Base-by-base conservation (phyloP, 257 asterid genomes). In the Nicotiana paniculata region DNA sequence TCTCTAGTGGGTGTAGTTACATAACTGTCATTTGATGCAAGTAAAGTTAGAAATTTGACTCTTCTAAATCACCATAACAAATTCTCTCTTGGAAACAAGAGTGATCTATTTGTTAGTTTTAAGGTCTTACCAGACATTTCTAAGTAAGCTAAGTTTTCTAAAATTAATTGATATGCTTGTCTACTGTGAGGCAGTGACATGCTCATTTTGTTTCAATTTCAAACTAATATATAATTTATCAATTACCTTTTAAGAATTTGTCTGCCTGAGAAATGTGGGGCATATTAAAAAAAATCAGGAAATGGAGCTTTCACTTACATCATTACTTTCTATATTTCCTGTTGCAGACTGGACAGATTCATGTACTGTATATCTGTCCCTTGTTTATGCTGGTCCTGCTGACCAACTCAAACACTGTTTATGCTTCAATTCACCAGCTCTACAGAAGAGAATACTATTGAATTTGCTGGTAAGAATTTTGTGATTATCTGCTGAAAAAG, bases 401-500 rank as follows among this genome's bases (percentile, higher is more conserved):
- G 48, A n/a, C 77, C 58, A 39, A 43, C 58, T 43, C 35, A 39
- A 43, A n/a, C n/a, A 70, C 7, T 70, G 77, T 57, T 70, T n/a
- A 70, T 21, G 77, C 77, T 43, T 43, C 58, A 70, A 39, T 70
- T 43, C 35, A 70, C 58, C 77, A n/a, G 35, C 48, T 17, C 35
- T 69, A 2, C 11, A 39, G 57, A 70, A 39, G 58, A 39, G 77
- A 21, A 43, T 17, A 39, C 54, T 10, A 69, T 37, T n/a, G 32
- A 39, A 69, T 69, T 70, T 70, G 33, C 35, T 43, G 58, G 77
- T 43, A 70, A 70, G 35, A 70, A 70, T 39, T 70, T 70, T 70
- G 58, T 43, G 35, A 70, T 0, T 21, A 28, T 83, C 99, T 6
- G 90, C 93, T 21, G 97, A 89, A 33, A 85, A 81, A 59, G 97